Base-by-base conservation (phyloP, 1,284 basidiomycete genomes). In the Gymnopus androsaceus region DNA sequence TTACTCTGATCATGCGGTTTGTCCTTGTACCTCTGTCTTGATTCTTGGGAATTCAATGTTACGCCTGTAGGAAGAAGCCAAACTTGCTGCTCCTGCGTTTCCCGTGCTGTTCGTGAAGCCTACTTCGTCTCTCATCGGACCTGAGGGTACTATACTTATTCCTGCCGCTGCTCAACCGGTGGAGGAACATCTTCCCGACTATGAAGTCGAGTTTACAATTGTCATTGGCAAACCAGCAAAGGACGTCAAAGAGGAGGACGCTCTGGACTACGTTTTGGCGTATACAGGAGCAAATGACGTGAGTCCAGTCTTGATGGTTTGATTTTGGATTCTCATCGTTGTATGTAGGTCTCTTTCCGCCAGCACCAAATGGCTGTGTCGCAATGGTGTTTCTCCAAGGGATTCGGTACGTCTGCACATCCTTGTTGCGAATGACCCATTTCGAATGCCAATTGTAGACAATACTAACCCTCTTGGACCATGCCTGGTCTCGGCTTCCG, bases 371-470 rank as follows among this genome's bases (percentile, higher is more conserved):
- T 87, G 68, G 79, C 82, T 2, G 83, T 85, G 2, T 86, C 86
- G 0, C 91, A 94, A 65, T 94, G 92, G 91, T 76, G 81, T 23
- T 92, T 92, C 71, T 90, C 88, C n/a, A 94, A 94, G 69, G 80
- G 88, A 30, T 92, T 90, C 59, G 88, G 87, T 88, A 46, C 37
- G 78, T 69, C 30, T 19, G 23, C 41, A 46, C 40, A 27, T 23
- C 21, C 12, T 5, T 7, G 14, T 3, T n/a, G 5, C 25, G 25
- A 19, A 41, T 28, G 5, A 15, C 17, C 36, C 40, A 52, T 46
- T 36, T 59, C 30, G 19, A 12, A 38, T 21, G 25, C 15, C 31
- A 4, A 27, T 19, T n/a, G 28, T 50, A 88, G 88, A 91, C 66
- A 82, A 90, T 67, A 85, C 84, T 3, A 89, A 82, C 51, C 92